Base-by-base conservation (phyloP, 805 yeast species). In the Kodamaea laetipori region DNA sequence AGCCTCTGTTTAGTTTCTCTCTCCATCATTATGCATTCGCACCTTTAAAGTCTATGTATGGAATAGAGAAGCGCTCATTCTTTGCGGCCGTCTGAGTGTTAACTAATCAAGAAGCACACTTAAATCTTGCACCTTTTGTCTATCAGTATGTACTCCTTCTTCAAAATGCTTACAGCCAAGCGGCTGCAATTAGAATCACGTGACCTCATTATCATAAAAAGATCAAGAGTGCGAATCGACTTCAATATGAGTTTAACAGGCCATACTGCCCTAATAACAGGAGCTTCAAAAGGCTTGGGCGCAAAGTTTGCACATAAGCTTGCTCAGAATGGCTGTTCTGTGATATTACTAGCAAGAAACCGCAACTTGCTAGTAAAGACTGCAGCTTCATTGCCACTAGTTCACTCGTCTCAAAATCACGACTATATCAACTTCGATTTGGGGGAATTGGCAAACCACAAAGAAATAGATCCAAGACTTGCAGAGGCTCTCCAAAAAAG, bases 271-370 rank as follows among this genome's bases (percentile, higher is more conserved):
- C 50, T 79, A 4, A 61, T 84, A 2, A 83, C 89, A 0, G 94
- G 94, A 1, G 90, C 84, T 0, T 80, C 90, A 0, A 64, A 74
- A 35, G 92, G 94, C 0, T 65, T 85, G 10, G 94, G 94, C 0
- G 62, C 69, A 3, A 72, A 73, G 0, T 74, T 86, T 12, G 83
- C 89, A 0, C 49, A 56, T 25, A 57, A 53, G 23, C 64, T 85
- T 19, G 76, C 87, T 0, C 37, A 48, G 0, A 51, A 66, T 21
- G 90, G 90, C 1, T 74, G 78, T 18, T 66, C 65, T 15, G 65
- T 81, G 4, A 67, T 81, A 0, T 56, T 84, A 12, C 48, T 81
- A 4, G 74, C 88, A 0, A 58, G 86, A 32, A 67, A 76, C 41
- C 65, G 63, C 26, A 50, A 53, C 0, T 53, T 57, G 4, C 60